phyloP scores from a whole-genome alignment of 2,329 filamentous ascomycete species.

The Talaromyces sp. region DNA sequence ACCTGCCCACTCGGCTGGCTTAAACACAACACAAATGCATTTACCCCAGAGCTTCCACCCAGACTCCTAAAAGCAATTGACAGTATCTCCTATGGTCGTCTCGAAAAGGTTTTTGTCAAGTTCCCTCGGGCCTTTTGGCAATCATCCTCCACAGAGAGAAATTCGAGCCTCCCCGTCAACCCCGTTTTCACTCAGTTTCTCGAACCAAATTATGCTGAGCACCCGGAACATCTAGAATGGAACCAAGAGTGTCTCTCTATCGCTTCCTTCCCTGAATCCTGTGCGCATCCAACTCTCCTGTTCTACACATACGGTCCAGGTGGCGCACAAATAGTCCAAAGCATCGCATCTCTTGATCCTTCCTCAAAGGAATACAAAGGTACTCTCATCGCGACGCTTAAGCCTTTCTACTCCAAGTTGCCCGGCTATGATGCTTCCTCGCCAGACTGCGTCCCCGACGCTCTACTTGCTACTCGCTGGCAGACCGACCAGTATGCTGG shows the following conservation, averaged over 20 bases:
- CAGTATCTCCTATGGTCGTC: slow-evolving; percentile 50
- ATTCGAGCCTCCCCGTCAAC: slow-evolving; percentile 30
- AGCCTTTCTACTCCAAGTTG: slow-evolving; percentile 75
- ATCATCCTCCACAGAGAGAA: slow-evolving; percentile 19
- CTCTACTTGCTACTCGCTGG: slow-evolving; percentile 74
- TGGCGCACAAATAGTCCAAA: slow-evolving; percentile 42
- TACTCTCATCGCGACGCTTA: slow-evolving; percentile 68
- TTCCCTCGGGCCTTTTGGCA: slow-evolving; percentile 80
- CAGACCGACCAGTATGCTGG: slow-evolving; percentile 77
- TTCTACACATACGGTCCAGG: slow-evolving; percentile 65
- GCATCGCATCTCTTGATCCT: slow-evolving; percentile 32
- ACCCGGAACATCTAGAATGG: slow-evolving; percentile 67
- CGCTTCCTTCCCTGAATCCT: slow-evolving; percentile 61
- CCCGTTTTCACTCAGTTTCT: slow-evolving; percentile 78
- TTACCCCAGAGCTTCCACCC: slow-evolving; percentile 48
- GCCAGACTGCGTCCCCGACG: slow-evolving; percentile 63
- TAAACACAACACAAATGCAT: slow-evolving; percentile 50
- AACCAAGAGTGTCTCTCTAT: slow-evolving; percentile 78
- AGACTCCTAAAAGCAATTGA: slow-evolving; percentile 50
- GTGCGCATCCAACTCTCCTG: slow-evolving; percentile 76
- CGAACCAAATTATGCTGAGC: slow-evolving; percentile 65
- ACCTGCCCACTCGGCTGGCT: slow-evolving; percentile 59
- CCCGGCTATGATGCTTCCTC: slow-evolving; percentile 64
- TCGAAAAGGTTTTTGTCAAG: slow-evolving; percentile 60
- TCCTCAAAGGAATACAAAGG: slow-evolving; percentile 54